phyloP scores from a whole-genome alignment of 805 yeast genomes.

The Barnettozyma californica region DNA sequence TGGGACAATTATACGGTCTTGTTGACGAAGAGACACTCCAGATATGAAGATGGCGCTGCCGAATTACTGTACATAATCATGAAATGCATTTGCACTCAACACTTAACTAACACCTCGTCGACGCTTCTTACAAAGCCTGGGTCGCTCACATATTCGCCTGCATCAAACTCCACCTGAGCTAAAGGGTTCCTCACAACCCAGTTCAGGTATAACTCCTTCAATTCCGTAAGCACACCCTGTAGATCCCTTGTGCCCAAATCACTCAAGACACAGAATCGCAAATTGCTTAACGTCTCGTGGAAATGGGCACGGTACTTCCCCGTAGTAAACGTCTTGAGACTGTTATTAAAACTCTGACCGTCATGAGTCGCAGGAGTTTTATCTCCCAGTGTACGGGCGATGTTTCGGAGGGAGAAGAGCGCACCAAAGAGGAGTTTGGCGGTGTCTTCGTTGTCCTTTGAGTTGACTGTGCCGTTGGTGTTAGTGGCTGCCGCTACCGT shows the following conservation, averaged over 20 bases:
- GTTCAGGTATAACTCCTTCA: constrained; percentile 52
- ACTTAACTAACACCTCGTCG: constrained; percentile 34
- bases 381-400: constrained; percentile 51
- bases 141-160: constrained; percentile 30
- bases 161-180: constrained; percentile 53
- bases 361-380: constrained; percentile 28
- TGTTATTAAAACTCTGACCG: neutral
- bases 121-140: neutral
- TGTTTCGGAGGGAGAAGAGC: constrained; percentile 69
- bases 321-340: constrained; percentile 56
- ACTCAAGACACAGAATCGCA: constrained; percentile 69
- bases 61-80: neutral
- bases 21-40: constrained; percentile 36
- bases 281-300: constrained; percentile 71
- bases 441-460: constrained; percentile 57
- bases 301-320: constrained; percentile 75
- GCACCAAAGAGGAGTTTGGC: constrained; percentile 85
- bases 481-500: constrained; percentile 5
- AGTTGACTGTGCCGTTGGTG: constrained; percentile 37
- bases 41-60: constrained; percentile 8
- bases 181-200: constrained; percentile 58
- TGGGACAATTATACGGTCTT: constrained; percentile 59
- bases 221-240: constrained; percentile 47
- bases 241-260: constrained; percentile 56
- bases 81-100: neutral